Conservation (phyloP, 225 moss, liverwort and hornwort genomes). For the Physcomitrellopsis africana region DNA sequence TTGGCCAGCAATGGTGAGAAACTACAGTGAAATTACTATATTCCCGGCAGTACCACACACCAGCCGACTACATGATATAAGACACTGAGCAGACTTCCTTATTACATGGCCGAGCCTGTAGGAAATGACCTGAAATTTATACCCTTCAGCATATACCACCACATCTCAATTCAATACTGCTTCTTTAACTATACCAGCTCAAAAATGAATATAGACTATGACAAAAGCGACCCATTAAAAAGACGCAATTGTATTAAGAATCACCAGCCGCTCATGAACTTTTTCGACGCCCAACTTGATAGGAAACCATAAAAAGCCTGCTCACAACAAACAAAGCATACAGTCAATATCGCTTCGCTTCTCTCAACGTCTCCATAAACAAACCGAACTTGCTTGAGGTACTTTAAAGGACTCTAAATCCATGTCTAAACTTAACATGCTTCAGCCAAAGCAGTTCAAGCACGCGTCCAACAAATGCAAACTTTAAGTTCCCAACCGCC, state of each 20-base stretch:
- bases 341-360: constrained; percentile 20
- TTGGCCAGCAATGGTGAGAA: constrained; percentile 3
- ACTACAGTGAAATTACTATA: neutral
- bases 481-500: too few species aligned
- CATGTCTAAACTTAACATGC: too few species aligned
- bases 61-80: neutral
- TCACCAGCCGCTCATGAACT: constrained; percentile 99
- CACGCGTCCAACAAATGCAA: too few species aligned
- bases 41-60: neutral
- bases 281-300: constrained; percentile 99
- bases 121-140: neutral
- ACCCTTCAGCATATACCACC: neutral
- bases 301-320: constrained; percentile 98
- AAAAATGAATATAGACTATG: neutral
- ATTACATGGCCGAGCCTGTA: neutral
- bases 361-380: constrained; percentile 10
- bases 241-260: constrained; percentile 18
- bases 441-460: too few species aligned
- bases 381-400: neutral
- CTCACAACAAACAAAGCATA: constrained; percentile 34
- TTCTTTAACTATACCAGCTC: neutral
- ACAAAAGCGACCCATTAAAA: too few species aligned
- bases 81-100: neutral
- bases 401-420: neutral
- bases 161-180: neutral